Conservation (phyloP, 768 basidiomycete genomes). For the Mycena amicta region DNA sequence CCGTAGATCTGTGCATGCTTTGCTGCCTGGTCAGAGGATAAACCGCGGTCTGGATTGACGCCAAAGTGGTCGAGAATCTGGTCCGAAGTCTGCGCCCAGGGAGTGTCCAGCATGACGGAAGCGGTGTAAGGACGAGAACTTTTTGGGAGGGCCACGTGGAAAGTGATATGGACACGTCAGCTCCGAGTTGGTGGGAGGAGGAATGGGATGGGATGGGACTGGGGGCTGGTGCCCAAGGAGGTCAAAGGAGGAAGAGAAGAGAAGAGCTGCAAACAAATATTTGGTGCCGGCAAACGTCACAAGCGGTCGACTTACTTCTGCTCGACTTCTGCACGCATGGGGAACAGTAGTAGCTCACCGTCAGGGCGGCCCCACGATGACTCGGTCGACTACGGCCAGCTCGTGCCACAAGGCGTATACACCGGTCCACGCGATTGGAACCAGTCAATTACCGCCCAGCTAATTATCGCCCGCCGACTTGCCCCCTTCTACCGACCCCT, state of each 20-base stretch:
- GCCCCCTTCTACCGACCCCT: conserved; percentile 97
- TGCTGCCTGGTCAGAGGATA: conserved; percentile 66
- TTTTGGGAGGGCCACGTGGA: background rate
- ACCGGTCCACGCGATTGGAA: conserved; percentile 88
- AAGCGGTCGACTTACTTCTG: background rate
- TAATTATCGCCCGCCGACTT: conserved; percentile 85
- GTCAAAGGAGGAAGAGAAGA: background rate
- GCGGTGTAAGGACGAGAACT: background rate
- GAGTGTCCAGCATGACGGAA: conserved; percentile 57
- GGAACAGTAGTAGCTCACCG: conserved; percentile 77
- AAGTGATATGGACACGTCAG: conserved; percentile 2
- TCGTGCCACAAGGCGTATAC: conserved; percentile 86
- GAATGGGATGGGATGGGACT: background rate
- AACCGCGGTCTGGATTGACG: conserved; percentile 64
- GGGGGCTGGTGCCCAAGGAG: too few relatives aligned
- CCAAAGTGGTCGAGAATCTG: conserved; percentile 74
- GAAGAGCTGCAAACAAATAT: background rate
- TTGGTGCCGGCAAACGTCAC: background rate
- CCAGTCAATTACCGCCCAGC: conserved; percentile 79
- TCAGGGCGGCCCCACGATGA: conserved; percentile 85
- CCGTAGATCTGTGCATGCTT: conserved; percentile 82
- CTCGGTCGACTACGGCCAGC: conserved; percentile 79
- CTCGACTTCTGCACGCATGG: conserved; percentile 50
- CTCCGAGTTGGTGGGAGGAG: background rate
- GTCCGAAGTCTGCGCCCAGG: conserved; percentile 76